Evolutionary conservation across 257 asterid genomes (phyloP).

Genomic region (Dorcoceras hygrometricum): DNA sequence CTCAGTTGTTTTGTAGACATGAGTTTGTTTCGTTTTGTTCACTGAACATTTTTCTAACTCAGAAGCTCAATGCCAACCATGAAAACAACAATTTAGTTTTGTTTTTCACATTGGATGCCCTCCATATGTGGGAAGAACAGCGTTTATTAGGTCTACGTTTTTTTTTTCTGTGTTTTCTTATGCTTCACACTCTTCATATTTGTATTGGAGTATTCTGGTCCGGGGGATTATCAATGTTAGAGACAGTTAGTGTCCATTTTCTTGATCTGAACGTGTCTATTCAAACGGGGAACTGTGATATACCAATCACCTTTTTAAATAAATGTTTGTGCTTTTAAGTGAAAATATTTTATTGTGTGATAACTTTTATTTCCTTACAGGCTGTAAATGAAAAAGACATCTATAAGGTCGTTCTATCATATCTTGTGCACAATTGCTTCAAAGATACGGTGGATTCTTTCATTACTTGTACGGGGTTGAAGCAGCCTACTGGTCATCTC

Average conservation of each 20-base stretch:
- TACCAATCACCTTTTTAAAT: background rate
- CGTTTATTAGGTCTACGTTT: background rate
- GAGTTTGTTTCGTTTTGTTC: background rate
- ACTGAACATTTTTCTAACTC: background rate
- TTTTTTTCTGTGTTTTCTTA: background rate
- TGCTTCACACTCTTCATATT: background rate
- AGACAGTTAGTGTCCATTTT: background rate
- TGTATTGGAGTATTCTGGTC: background rate
- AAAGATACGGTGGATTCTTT: constrained; percentile 74
- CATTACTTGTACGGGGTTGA: constrained; percentile 56
- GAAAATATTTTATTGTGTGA: background rate
- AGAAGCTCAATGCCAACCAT: background rate
- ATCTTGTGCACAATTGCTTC: constrained; percentile 85
- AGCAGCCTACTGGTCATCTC: constrained; percentile 46
- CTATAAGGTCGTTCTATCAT: constrained; percentile 70
- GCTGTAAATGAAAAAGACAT: constrained; percentile 64
- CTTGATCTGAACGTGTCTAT: constrained; percentile 1
- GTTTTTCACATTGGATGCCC: background rate
- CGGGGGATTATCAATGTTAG: constrained; percentile 2
- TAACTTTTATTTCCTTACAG: constrained; percentile 32
- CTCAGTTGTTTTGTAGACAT: background rate
- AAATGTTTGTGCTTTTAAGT: constrained; percentile 1
- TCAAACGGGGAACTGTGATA: background rate
- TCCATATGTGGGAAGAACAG: background rate
- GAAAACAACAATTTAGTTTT: background rate